Conservation (phyloP, 164 flowering plant species). For the Houttuynia cordata region DNA sequence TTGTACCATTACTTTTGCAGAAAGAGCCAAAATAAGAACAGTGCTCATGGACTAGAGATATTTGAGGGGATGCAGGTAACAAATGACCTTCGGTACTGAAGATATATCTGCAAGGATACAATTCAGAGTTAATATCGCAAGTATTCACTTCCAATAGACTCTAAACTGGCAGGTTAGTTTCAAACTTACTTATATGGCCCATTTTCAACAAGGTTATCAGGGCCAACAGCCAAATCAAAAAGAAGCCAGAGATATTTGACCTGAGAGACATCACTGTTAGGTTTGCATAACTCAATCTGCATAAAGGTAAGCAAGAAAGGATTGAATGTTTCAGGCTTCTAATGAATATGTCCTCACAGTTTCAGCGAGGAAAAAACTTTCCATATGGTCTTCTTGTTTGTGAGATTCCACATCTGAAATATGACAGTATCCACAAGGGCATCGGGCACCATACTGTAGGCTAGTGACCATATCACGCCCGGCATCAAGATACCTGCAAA, state of each 20-base stretch:
- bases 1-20: conserved; percentile 34
- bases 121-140: neutral
- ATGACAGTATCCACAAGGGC: conserved; percentile 98
- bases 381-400: conserved; percentile 95
- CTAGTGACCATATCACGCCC: conserved; percentile 95
- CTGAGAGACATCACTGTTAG: conserved; percentile 20
- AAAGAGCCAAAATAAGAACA: conserved; percentile 85
- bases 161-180: neutral
- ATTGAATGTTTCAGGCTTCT: neutral
- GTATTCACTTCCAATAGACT: neutral
- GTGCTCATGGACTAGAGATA: conserved; percentile 65
- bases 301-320: neutral
- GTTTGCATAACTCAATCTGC: neutral
- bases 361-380: conserved; percentile 97
- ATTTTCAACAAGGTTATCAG: conserved; percentile 89
- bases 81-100: conserved; percentile 97
- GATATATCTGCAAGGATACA: conserved; percentile 44
- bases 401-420: conserved; percentile 92
- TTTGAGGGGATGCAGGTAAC: conserved; percentile 78
- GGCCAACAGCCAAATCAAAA: conserved; percentile 92
- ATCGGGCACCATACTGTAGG: conserved; percentile 89
- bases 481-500: conserved; percentile 75
- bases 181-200: conserved; percentile 86
- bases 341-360: conserved; percentile 42
- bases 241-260: conserved; percentile 99